Percentiles rank a stretch among this genome's conserved stretches.
Conservation (phyloP, 1,284 basidiomycete species). For the Ustilago tritici region DNA sequence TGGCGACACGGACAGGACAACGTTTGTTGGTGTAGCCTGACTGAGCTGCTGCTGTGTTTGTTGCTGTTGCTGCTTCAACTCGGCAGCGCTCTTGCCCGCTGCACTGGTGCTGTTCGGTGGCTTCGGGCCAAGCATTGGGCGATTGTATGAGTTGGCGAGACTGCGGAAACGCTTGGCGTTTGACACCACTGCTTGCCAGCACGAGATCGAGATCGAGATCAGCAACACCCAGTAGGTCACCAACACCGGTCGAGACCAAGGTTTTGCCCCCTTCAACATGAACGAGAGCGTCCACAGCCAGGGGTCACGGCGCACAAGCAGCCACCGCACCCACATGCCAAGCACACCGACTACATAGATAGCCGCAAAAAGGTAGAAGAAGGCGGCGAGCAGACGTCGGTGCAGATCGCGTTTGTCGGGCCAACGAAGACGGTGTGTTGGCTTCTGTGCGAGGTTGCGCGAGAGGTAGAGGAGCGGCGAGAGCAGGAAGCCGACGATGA, state of each 20-base stretch:
- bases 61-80: conserved; percentile 36
- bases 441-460: conserved; percentile 89
- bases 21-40: conserved; percentile 12
- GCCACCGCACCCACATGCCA: conserved; percentile 92
- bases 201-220: conserved; percentile 85
- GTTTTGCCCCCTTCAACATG: conserved; percentile 78
- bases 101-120: conserved; percentile 17
- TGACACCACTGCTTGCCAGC: conserved; percentile 77
- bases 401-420: conserved; percentile 88
- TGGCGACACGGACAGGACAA: conserved; percentile 21
- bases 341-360: conserved; percentile 86
- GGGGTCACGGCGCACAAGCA: conserved; percentile 84
- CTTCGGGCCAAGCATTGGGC: conserved; percentile 32
- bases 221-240: conserved; percentile 87
- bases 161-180: conserved; percentile 55
- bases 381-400: conserved; percentile 84
- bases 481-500: conserved; percentile 91
- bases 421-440: conserved; percentile 86
- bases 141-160: conserved; percentile 37
- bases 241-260: conserved; percentile 85
- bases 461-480: conserved; percentile 93
- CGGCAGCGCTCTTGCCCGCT: conserved; percentile 20
- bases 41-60: conserved; percentile 29
- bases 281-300: conserved; percentile 82
- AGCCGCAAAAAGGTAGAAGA: conserved; percentile 83